Conservation (phyloP, 768 basidiomycete species). For the Imleria badia region DNA sequence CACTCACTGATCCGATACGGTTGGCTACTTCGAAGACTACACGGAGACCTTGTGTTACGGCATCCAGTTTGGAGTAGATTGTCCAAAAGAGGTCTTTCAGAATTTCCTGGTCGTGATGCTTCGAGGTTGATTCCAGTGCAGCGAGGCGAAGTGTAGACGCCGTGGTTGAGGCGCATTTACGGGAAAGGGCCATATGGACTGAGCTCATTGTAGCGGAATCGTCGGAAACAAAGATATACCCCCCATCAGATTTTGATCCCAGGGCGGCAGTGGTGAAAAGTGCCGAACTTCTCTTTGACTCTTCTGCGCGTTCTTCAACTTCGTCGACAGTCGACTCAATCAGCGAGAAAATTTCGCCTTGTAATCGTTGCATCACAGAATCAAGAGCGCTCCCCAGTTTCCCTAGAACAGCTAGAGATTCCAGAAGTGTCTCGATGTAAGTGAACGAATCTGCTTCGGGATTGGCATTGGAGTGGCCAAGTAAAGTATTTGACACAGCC, state of each 20-base stretch:
- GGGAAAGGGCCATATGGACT: slow-evolving; percentile 28
- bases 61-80: slow-evolving; percentile 91
- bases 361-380: slow-evolving; percentile 76
- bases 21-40: slow-evolving; percentile 89
- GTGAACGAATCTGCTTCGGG: slow-evolving; percentile 92
- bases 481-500: slow-evolving; percentile 17
- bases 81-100: slow-evolving; percentile 96
- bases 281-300: slow-evolving; percentile 53
- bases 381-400: slow-evolving; percentile 85
- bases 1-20: slow-evolving; percentile 85
- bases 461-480: slow-evolving; percentile 42
- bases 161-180: slow-evolving; percentile 33
- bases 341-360: slow-evolving; percentile 78
- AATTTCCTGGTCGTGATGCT: slow-evolving; percentile 79
- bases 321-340: slow-evolving; percentile 89
- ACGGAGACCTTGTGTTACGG: slow-evolving; percentile 87
- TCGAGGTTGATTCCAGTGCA: slow-evolving; percentile 71
- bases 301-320: slow-evolving; percentile 87
- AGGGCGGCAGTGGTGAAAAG: slow-evolving; percentile 36
- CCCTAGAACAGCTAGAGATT: slow-evolving; percentile 90
- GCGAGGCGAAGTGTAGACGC: slow-evolving; percentile 63
- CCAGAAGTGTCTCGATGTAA: slow-evolving; percentile 90
- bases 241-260: slow-evolving; percentile 47
- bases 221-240: slow-evolving; percentile 47
- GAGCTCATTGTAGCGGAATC: slow-evolving; percentile 15